These are phyloP conservation scores for Astragalus glycyphyllos DNA, from an alignment of 306 rosid species.

Conservation along the genomic window DNA sequence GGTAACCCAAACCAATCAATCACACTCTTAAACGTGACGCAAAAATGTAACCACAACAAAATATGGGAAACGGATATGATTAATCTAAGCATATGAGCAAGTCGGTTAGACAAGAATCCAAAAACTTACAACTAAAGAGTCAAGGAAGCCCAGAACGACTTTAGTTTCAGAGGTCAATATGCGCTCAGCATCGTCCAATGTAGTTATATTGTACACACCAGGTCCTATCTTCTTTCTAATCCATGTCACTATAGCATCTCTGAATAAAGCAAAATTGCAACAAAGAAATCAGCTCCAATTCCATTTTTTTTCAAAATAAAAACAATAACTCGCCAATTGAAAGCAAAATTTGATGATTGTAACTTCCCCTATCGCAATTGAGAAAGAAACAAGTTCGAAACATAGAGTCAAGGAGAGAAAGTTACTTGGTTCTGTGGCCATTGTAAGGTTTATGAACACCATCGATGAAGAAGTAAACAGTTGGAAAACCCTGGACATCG, in stretches of 20 bases:
- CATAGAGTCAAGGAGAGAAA: not conserved
- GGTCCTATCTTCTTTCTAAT: slow-evolving; percentile 96
- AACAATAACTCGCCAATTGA: slow-evolving; percentile 9
- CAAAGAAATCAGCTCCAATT: slow-evolving; percentile 8
- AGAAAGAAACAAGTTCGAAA: slow-evolving; percentile 1
- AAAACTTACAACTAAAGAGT: slow-evolving; percentile 83
- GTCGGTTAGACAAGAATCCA: not conserved
- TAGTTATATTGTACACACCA: slow-evolving; percentile 76
- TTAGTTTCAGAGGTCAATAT: slow-evolving; percentile 72
- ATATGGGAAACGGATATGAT: not conserved
- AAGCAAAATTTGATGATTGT: not conserved
- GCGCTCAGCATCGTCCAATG: slow-evolving; percentile 79
- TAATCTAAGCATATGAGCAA: not conserved
- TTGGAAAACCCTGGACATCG: slow-evolving; percentile 88
- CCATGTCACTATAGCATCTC: slow-evolving; percentile 91
- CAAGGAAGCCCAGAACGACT: slow-evolving; percentile 86
- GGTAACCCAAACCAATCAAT: not conserved
- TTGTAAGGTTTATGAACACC: slow-evolving; percentile 85
- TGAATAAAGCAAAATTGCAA: slow-evolving; percentile 36
- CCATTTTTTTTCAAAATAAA: not conserved
- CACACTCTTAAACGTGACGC: not conserved
- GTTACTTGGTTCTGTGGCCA: slow-evolving; percentile 86
- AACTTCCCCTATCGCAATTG: not conserved
- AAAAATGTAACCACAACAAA: not conserved
- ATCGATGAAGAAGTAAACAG: slow-evolving; percentile 76